Percentiles rank a stretch among this genome's conserved stretches.
These are phyloP conservation scores for Ogataea zsoltii DNA, from an alignment of 805 yeast species.

Conservation along the genomic window DNA sequence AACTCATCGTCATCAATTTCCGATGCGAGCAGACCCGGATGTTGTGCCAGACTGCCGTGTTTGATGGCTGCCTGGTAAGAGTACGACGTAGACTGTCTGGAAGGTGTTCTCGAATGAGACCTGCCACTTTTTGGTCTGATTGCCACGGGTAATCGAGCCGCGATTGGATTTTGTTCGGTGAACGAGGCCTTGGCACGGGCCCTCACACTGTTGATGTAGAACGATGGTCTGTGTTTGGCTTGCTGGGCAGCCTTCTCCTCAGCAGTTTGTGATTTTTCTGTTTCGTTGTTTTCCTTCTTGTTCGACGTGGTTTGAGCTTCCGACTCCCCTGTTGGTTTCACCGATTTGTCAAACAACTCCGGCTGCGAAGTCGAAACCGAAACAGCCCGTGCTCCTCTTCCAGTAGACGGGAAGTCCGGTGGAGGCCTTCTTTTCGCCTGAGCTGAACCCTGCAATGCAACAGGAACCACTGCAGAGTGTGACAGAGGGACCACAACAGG, in stretches of 20 bases:
- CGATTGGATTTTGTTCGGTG: constrained; percentile 46
- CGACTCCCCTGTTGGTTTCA: constrained; percentile 1
- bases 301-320: neutral
- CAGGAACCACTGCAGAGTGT: constrained; percentile 27
- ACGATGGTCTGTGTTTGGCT: constrained; percentile 12
- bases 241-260: constrained; percentile 2
- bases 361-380: constrained; percentile 37
- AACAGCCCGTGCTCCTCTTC: constrained; percentile 39
- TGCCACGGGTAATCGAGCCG: constrained; percentile 56
- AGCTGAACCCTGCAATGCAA: constrained; percentile 7
- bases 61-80: constrained; percentile 47
- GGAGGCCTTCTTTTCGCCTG: constrained; percentile 38
- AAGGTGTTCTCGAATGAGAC: constrained; percentile 30
- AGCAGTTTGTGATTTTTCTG: neutral
- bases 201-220: constrained; percentile 17
- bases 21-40: constrained; percentile 69
- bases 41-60: constrained; percentile 62
- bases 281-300: neutral
- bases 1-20: constrained; percentile 70
- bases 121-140: constrained; percentile 45
- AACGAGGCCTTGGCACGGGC: constrained; percentile 38
- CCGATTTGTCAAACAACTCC: constrained; percentile 27
- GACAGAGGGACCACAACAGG: constrained; percentile 34
- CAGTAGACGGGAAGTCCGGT: constrained; percentile 39
- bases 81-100: constrained; percentile 24